These are phyloP conservation scores for Hemisphaericaspora nanyangensis DNA, from an alignment of 805 yeast genomes.

Conservation along the genomic window DNA sequence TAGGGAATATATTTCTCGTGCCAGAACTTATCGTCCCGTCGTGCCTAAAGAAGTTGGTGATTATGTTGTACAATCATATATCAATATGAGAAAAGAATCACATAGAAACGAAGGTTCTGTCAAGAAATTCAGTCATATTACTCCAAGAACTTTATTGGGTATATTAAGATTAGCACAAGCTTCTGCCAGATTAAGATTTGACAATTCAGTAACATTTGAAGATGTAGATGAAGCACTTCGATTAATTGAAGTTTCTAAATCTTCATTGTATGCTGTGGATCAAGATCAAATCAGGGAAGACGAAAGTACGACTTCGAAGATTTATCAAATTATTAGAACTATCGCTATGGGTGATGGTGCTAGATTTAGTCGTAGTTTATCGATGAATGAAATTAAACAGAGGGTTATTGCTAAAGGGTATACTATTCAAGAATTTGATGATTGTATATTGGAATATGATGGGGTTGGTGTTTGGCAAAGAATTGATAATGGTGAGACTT, in stretches of 20 bases:
- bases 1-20: conserved; percentile 83
- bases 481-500: conserved; percentile 63
- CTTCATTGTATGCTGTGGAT: conserved; percentile 62
- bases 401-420: conserved; percentile 77
- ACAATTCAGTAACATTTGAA: conserved; percentile 59
- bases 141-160: conserved; percentile 92
- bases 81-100: conserved; percentile 89
- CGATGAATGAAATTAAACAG: conserved; percentile 51
- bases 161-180: conserved; percentile 93
- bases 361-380: conserved; percentile 23
- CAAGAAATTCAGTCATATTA: conserved; percentile 82
- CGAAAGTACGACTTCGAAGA: conserved; percentile 60
- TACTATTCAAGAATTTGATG: conserved; percentile 72
- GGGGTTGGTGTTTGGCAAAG: conserved; percentile 72
- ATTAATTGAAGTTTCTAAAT: conserved; percentile 80
- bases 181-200: conserved; percentile 82
- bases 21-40: conserved; percentile 80
- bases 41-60: conserved; percentile 82
- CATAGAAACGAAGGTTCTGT: conserved; percentile 72
- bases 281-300: conserved; percentile 52
- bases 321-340: conserved; percentile 66
- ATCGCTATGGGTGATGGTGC: conserved; percentile 42
- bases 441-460: conserved; percentile 72
- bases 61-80: conserved; percentile 80
- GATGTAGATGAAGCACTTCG: conserved; percentile 97